A percentile compares a stretch with the other conserved stretches of the same genome.
Conservation (phyloP, 2,329 filamentous ascomycete genomes). For the Aspergillus sp. region DNA sequence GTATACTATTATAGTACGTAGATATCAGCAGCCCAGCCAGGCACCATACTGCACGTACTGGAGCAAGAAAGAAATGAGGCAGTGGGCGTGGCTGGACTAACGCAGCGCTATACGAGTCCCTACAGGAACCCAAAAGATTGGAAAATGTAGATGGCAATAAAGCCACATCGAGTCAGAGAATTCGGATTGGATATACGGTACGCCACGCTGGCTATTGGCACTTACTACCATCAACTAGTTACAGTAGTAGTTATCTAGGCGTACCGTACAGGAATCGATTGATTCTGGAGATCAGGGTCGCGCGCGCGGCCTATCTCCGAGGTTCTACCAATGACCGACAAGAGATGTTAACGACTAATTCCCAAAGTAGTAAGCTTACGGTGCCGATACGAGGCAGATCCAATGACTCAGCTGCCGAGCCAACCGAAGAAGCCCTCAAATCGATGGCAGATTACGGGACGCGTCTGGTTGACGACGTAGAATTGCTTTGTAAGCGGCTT, state of each 20-base stretch:
- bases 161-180: background rate
- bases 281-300: background rate
- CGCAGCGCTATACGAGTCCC: slow-evolving; percentile 10
- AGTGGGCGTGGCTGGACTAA: slow-evolving; percentile 4
- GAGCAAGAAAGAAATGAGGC: background rate
- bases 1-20: too few species aligned
- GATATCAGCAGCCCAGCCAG: background rate
- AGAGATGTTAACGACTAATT: too few species aligned
- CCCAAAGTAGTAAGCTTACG: background rate
- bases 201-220: background rate
- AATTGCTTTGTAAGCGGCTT: background rate
- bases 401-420: background rate
- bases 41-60: background rate
- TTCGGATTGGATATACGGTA: background rate
- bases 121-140: slow-evolving; percentile 2
- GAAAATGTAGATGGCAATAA: background rate
- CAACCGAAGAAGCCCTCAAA: background rate
- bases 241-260: too few species aligned
- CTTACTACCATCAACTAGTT: too few species aligned
- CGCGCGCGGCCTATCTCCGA: background rate
- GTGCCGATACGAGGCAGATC: background rate
- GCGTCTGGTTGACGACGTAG: background rate
- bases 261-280: too few species aligned
- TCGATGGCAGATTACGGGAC: background rate
- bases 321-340: too few species aligned